Evolutionary conservation across 192 early-diverging fungal species (phyloP).

Genomic region (Hyaloraphidium curvatum): DNA sequence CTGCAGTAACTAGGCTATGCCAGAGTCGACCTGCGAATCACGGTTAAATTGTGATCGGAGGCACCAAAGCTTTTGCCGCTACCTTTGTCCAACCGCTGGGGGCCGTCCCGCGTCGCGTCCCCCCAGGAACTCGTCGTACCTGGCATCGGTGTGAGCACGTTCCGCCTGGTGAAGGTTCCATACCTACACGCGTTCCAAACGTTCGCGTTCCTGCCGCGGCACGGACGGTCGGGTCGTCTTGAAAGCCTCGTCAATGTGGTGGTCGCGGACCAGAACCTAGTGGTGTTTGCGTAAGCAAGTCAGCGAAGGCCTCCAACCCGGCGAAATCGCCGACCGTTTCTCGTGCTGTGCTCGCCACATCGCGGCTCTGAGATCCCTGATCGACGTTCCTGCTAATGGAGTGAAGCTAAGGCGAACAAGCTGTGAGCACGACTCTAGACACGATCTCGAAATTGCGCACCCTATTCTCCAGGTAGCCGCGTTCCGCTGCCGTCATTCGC

Average conservation of each 20-base stretch:
- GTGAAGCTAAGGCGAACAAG: conserved; percentile 6
- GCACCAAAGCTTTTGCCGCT: too few species aligned
- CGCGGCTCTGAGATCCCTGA: conserved; percentile 3
- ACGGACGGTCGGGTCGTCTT: conserved; percentile 41
- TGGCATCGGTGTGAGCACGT: too few species aligned
- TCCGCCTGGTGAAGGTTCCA: too few species aligned
- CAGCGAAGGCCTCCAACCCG: conserved; percentile 9
- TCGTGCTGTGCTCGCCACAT: conserved; percentile 6
- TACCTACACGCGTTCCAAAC: conserved; percentile 35
- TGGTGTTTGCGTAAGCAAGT: conserved; percentile 9
- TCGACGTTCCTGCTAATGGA: conserved; percentile 9
- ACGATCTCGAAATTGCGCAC: conserved; percentile 8
- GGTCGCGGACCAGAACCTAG: conserved; percentile 13
- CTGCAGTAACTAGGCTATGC: too few species aligned
- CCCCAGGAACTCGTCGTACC: too few species aligned
- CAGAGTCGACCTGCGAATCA: too few species aligned
- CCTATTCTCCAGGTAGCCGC: neutral
- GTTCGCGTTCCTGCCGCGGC: conserved; percentile 25
- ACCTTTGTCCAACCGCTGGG: too few species aligned
- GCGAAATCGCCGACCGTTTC: conserved; percentile 9
- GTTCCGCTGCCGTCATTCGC: neutral
- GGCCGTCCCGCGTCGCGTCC: too few species aligned
- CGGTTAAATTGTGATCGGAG: too few species aligned
- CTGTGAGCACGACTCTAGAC: neutral
- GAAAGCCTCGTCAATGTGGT: conserved; percentile 35